Base-by-base conservation (phyloP, 1,284 basidiomycete species). In the Cryptococcus sp. region DNA sequence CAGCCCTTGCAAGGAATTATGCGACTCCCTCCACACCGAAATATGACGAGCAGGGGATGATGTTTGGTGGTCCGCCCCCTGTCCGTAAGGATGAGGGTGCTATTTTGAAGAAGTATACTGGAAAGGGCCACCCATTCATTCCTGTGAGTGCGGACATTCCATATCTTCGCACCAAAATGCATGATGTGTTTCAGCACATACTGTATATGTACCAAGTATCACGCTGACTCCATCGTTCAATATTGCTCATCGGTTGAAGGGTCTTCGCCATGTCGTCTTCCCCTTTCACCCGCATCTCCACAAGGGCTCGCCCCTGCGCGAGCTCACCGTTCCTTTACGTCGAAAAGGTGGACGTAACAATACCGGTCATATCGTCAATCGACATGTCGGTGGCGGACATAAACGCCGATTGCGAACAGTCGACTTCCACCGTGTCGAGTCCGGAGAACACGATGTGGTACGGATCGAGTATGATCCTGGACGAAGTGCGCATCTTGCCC, bases 381-480 rank as follows among this genome's bases (percentile, higher is more conserved):
- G 93, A 22, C 88, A 86, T 55, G 85, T 89, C 27, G 95, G 96
- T 35, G 95, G 96, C 15, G 96, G 96, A 1, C 93, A 97, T 81
- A 86, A 85, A 65, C 86, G 88, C 57, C 86, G 96, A 41, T 85
- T 97, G 64, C 86, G 96, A 27, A 82, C 88, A 45, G 82, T 99
- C 59, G 96, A 99, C 79, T 99, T 96, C 74, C 83, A 84, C 80
- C 86, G 91, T 51, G 80, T 79, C 50, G 86, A 88, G 63, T 79
- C 85, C 0, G 95, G 95, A 7, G 82, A 88, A 45, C 90, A 93
- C 74, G 88, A 92, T 65, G 93, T 98, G 46, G 84, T 95, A 16
- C 85, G 94, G 46, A 90, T 99, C 69, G 95, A 99, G 79, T 99
- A 97, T 76, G 95, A 99, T 81, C 95, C 95, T 0, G 90, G 91